Conservation (phyloP, 2,329 filamentous ascomycete species). For the Diaporthe ilicicola region DNA sequence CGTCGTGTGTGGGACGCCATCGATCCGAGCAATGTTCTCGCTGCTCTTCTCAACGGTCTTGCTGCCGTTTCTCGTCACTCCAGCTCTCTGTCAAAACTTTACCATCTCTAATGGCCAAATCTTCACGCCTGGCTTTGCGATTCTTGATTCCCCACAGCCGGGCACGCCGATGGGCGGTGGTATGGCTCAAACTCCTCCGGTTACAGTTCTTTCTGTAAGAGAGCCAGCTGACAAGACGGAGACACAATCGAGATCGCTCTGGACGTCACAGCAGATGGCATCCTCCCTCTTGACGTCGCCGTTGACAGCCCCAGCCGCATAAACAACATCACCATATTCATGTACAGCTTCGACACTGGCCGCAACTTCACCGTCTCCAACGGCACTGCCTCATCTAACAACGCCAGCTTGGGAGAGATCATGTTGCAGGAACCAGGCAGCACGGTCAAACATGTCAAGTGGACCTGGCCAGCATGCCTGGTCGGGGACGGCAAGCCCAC, state of each 20-base stretch:
- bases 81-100: conserved; percentile 53
- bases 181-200: conserved; percentile 44
- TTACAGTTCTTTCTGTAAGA: not conserved
- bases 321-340: conserved; percentile 72
- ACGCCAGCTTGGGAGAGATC: conserved; percentile 67
- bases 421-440: conserved; percentile 70
- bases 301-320: conserved; percentile 64
- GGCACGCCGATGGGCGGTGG: conserved; percentile 70
- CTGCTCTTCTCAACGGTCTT: conserved; percentile 18
- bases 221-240: conserved; percentile 45
- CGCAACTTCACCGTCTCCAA: conserved; percentile 76
- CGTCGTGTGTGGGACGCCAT: not conserved
- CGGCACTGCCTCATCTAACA: conserved; percentile 60
- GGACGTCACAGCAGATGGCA: conserved; percentile 72
- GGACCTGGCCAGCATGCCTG: conserved; percentile 75
- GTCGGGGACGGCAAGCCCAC: conserved; percentile 65
- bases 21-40: conserved; percentile 8
- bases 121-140: conserved; percentile 73
- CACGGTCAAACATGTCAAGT: conserved; percentile 78
- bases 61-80: conserved; percentile 41
- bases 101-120: conserved; percentile 71
- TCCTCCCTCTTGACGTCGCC: conserved; percentile 65
- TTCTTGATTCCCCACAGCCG: conserved; percentile 72
- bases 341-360: conserved; percentile 69
- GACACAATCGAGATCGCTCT: conserved; percentile 70